These are phyloP conservation scores for Senecio squalidus DNA, from an alignment of 140 eudicot genomes.

Conservation along the genomic window DNA sequence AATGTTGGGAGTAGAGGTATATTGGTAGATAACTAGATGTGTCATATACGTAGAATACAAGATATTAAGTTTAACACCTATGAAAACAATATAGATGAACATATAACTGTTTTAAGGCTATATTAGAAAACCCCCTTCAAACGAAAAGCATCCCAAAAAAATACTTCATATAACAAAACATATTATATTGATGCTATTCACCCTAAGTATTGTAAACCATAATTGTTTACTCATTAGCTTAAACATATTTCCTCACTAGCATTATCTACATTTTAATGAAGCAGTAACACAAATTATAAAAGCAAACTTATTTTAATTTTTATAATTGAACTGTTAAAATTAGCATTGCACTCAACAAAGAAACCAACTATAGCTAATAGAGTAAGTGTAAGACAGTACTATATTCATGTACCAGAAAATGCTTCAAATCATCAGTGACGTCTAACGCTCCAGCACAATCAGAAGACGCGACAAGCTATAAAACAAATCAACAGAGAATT, in stretches of 20 bases:
- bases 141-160: not conserved
- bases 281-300: not conserved
- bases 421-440: conserved; percentile 82
- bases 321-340: not conserved
- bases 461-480: conserved; percentile 76
- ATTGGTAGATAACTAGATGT: conserved; percentile 1
- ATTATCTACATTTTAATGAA: conserved; percentile 10
- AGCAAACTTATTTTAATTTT: not conserved
- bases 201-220: not conserved
- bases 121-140: not conserved
- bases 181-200: not conserved
- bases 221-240: not conserved
- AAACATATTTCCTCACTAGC: conserved; percentile 9
- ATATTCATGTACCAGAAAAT: conserved; percentile 58
- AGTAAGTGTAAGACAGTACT: not conserved
- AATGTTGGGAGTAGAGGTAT: not conserved
- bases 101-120: conserved; percentile 3
- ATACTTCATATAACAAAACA: not conserved
- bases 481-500: conserved; percentile 14
- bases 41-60: not conserved
- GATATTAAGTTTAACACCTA: conserved; percentile 9
- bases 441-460: conserved; percentile 99
- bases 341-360: not conserved
- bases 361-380: not conserved
- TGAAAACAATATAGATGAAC: not conserved